Base-by-base conservation (phyloP, 2,329 filamentous ascomycete species). In the Cercospora janseana region DNA sequence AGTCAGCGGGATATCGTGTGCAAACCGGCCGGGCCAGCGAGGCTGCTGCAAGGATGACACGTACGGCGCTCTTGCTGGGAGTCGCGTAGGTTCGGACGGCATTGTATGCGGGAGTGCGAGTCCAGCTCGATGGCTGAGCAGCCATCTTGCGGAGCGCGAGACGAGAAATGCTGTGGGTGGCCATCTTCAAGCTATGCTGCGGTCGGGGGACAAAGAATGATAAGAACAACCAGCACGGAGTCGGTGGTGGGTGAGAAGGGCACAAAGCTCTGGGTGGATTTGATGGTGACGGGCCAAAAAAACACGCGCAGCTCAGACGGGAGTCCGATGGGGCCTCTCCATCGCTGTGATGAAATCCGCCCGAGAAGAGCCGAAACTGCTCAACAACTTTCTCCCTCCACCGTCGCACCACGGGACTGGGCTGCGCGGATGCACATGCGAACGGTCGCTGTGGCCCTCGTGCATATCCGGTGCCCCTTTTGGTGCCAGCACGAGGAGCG, bases 31-130 rank as follows among this genome's bases (percentile, higher is more conserved):
- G 18, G 18, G n/a, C n/a, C 10, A 3, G 16, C 34, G 34, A 23
- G 18, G 34, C 18, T 8, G 24, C 24, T 21, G 34, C 16, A 13
- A 8, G 12, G 34, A n/a, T 38, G 34, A 20, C n/a, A 63, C 77
- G 67, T 78, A 94, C 90, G 81, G 91, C 85, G 65, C 86, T 82
- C 82, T 96, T 96, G 64, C 88, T 85, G 59, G 91, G 95, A 77
- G 89, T 85, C 58, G 91, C 95, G 78, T 96, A 96, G 81, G 82
- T 90, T 75, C 93, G 85, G 69, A 87, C 76, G 70, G 87, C 85
- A 76, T 85, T 89, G 79, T 90, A 91, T 70, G 84, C 84, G 62
- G 83, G 80, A 68, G 55, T 55, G 40, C 62, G 60, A 24, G 58
- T 51, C 69, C 83, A 79, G 70, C 80, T 79, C 68, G 88, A 79